Base-by-base conservation (phyloP, 495 filamentous ascomycete species). In the Podospora sp. region DNA sequence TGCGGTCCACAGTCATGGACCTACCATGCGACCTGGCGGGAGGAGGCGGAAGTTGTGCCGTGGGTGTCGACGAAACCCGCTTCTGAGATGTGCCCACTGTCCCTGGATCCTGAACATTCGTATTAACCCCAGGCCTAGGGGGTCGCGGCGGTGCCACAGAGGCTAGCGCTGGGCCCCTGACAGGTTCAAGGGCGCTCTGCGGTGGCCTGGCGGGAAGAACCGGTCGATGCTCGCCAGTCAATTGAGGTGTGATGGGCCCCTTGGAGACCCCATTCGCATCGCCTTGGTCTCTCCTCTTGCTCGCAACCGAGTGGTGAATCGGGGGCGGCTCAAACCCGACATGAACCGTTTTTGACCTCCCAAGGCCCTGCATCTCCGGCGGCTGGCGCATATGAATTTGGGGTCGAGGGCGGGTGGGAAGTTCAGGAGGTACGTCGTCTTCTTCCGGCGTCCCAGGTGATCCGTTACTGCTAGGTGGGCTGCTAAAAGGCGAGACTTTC, bases 401-500 rank as follows among this genome's bases (percentile, higher is more conserved):
- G 36, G 70, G 62, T 7, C 69, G 65, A 11, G 83, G 81, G 20
- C 79, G 78, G n/a, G 73, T 76, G 56, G 77, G 83, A 29, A 81
- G 69, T 60, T 79, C 73, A 6, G 84, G 79, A 33, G 80, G 78
- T 21, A 61, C 52, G 8, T 77, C 79, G 6, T 82, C 81, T 29
- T 81, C 78, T 29, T 64, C 62, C 2, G 40, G 40, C 40, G 40
- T 46, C 63, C 82, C 82, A 6, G 82, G 76, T 59, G 86, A 91
- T 61, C 87, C 89, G 16, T 88, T 87, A 69, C 90, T 96, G 63
- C 88, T 89, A 16, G 94, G 93, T 12, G 94, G 94, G 33, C 93
- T 97, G 76, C 83, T 94, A 72, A 99, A 97, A 0, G 95, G 94
- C 6, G 95, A 97, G 0, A 90, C 80, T 64, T 73, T 78, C 21